Conservation (phyloP, 1,284 basidiomycete genomes). For the Apiotrichum montevideense region DNA sequence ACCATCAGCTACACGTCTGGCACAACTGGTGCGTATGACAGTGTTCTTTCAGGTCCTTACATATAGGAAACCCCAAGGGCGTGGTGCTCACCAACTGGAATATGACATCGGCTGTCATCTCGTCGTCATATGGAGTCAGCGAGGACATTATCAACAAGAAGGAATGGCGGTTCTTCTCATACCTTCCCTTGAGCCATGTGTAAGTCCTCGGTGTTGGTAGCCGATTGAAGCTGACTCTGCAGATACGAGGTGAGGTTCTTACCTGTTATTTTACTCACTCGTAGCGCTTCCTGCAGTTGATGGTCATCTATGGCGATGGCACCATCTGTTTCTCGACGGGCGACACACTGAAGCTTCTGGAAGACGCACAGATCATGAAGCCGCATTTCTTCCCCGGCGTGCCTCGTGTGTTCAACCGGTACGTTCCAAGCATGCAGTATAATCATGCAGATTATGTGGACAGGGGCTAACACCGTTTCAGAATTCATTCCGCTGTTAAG, state of each 20-base stretch:
- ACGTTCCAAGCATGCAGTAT: too few relatives aligned
- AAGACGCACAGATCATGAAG: constrained; percentile 79
- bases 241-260: constrained; percentile 47
- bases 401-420: constrained; percentile 50
- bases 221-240: too few relatives aligned
- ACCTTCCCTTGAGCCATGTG: constrained; percentile 68
- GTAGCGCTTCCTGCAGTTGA: constrained; percentile 46
- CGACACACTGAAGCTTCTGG: constrained; percentile 79
- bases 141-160: constrained; percentile 27
- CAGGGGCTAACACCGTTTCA: too few relatives aligned
- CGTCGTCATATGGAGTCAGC: constrained; percentile 56
- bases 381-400: constrained; percentile 79
- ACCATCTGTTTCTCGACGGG: constrained; percentile 82
- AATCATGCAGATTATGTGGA: too few relatives aligned
- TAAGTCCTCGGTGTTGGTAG: too few relatives aligned
- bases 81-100: constrained; percentile 73
- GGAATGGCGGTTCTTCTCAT: constrained; percentile 56
- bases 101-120: constrained; percentile 60
- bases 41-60: too few relatives aligned
- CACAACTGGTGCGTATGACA: constrained; percentile 32
- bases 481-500: constrained; percentile 62
- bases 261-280: too few relatives aligned
- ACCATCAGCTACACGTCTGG: constrained; percentile 47
- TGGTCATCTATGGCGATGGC: constrained; percentile 59
- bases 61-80: constrained; percentile 51